Conservation (phyloP, 1,139 yeast genomes). For the Geotrichum australiense region DNA sequence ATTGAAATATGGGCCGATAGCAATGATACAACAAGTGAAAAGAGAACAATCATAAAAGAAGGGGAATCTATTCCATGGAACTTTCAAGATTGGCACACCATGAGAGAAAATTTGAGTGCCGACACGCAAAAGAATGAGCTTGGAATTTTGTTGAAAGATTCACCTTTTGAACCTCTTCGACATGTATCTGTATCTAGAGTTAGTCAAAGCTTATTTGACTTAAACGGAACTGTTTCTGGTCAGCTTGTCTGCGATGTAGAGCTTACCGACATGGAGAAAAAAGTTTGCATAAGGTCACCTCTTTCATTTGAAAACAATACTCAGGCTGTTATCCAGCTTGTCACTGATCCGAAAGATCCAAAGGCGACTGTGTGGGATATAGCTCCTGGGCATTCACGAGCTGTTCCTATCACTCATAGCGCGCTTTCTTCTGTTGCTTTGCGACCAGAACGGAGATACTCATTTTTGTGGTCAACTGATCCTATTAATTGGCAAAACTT, state of each 20-base stretch:
- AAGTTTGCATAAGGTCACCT: conserved; percentile 68
- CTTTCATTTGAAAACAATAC: conserved; percentile 64
- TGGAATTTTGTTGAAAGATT: conserved; percentile 51
- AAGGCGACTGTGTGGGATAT: conserved; percentile 29
- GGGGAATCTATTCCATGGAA: conserved; percentile 68
- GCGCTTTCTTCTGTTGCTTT: conserved; percentile 51
- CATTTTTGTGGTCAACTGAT: conserved; percentile 61
- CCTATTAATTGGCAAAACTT: conserved; percentile 62
- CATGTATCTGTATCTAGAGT: conserved; percentile 66
- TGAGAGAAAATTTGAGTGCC: conserved; percentile 72
- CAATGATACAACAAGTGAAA: conserved; percentile 20
- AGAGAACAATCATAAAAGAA: conserved; percentile 36
- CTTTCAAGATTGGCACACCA: conserved; percentile 86
- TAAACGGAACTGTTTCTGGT: conserved; percentile 54
- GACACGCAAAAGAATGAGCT: conserved; percentile 53
- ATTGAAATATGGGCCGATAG: conserved; percentile 62
- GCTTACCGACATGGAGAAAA: conserved; percentile 68
- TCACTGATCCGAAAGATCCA: conserved; percentile 22
- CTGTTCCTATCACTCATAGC: conserved; percentile 69
- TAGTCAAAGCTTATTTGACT: conserved; percentile 71
- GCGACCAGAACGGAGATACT: conserved; percentile 52
- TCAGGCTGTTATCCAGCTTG: conserved; percentile 47
- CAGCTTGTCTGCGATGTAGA: conserved; percentile 65
- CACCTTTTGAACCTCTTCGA: conserved; percentile 48
- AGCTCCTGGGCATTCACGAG: conserved; percentile 47